Evolutionary conservation across 441 rosid genomes (phyloP).

Genomic region (Geranium incanum): DNA sequence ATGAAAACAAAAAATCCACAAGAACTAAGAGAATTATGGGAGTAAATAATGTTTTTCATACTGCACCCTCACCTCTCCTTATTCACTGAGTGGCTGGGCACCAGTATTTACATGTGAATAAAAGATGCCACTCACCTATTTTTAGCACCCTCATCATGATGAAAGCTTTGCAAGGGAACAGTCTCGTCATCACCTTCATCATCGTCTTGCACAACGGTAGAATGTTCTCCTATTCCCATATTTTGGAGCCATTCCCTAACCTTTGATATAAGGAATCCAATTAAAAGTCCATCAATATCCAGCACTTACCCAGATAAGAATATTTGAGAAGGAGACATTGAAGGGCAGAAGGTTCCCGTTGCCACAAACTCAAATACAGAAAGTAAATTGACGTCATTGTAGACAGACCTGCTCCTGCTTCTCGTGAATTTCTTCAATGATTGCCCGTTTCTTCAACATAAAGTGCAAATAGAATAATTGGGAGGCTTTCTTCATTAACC

Average conservation of each 20-base stretch:
- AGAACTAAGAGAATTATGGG: constrained; percentile 11
- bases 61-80: too few relatives aligned
- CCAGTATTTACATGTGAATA: neutral
- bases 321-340: constrained; percentile 4
- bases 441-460: constrained; percentile 78
- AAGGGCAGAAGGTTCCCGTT: neutral
- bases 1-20: constrained; percentile 15
- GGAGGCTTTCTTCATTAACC: constrained; percentile 75
- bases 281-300: constrained; percentile 43
- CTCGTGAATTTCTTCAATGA: constrained; percentile 94
- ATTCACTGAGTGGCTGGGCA: neutral
- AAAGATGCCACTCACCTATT: constrained; percentile 47
- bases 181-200: constrained; percentile 82
- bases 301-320: constrained; percentile 24
- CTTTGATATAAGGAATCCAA: constrained; percentile 55
- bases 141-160: constrained; percentile 66
- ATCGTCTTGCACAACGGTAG: constrained; percentile 63
- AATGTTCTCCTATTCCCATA: constrained; percentile 95
- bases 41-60: neutral
- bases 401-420: constrained; percentile 92
- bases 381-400: constrained; percentile 3
- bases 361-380: neutral
- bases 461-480: constrained; percentile 89
- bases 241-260: constrained; percentile 99
- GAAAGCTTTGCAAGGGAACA: constrained; percentile 35